Base-by-base conservation (phyloP, 2,329 filamentous ascomycete species). In the Rhynchosporium secalis region DNA sequence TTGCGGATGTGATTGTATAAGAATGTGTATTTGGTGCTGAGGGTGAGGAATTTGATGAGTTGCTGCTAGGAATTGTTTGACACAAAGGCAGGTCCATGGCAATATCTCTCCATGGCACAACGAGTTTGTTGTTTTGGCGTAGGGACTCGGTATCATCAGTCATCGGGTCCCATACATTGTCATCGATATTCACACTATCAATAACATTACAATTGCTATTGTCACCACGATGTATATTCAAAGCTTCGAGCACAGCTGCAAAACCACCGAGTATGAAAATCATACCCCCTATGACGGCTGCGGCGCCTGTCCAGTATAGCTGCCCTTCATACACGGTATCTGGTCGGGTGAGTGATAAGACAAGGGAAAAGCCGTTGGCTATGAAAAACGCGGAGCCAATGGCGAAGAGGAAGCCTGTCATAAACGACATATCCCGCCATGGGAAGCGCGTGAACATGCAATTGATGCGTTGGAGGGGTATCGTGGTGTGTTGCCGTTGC, bases 351-450 rank as follows among this genome's bases (percentile, higher is more conserved):
- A 66, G 38, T 5, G 68, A 64, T 31, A 69, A 49, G 2, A 65
- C 10, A 10, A 70, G 59, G 49, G 68, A 68, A 55, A 69, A 68
- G n/a, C 62, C 67, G 46, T 69, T 67, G 26, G 59, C 60, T n/a
- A 70, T 61, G 48, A 69, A 70, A 9, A 64, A 46, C 15, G 58
- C 60, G 29, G 68, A 70, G 8, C 68, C 68, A 13, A 66, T 38
- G 7, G 63, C 51, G 58, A 70, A 70, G 9, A 51, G 51, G 20
- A 65, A 48, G 29, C 64, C 68, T 26, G 67, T 66, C 40, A 63
- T 31, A 57, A 62, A 70, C 9, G 64, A 66, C 59, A 64, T 62
- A 46, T 70, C 65, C 33, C 64, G 60, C 36, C 64, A 40, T 20
- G 68, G 68, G 31, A 69, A 69, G 4, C 43, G 48, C 5, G 63